Base-by-base conservation (phyloP, 1,284 basidiomycete species). In the Sporisorium iseilematis-ciliati region DNA sequence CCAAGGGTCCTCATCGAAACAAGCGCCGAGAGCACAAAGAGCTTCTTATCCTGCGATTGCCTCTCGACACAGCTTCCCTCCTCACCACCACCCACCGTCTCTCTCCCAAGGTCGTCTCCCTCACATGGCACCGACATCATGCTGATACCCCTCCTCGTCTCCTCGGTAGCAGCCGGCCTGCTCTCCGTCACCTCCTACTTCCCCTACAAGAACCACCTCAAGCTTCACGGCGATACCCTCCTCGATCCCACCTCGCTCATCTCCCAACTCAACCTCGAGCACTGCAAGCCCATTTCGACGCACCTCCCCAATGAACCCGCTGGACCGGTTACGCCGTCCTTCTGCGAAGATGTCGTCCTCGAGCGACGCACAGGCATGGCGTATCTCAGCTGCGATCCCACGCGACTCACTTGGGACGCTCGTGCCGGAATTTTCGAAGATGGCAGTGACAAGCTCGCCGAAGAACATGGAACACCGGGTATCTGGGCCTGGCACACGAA, bases 401-500 rank as follows among this genome's bases (percentile, higher is more conserved):
- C 70, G 3, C 40, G 77, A 46, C 65, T 76, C 18, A 77, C 70
- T 7, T 76, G 74, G 65, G 78, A 80, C 43, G 77, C 78, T 20
- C 45, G 75, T 4, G 59, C 65, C 0, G 68, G 70, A 12, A 53
- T 72, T 31, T 78, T 57, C 35, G 69, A 78, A 25, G 63, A 78
- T n/a, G 61, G 46, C 23, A 42, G 53, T 26, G 42, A 49, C 29
- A 62, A 58, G 21, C 53, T 67, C 7, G 58, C 63, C 2, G 21
- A 42, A 20, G 53, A 65, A 31, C 40, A 68, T 0, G 75, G 74
- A 12, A 64, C 51, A 6, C 69, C 70, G 8, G 62, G 55, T 18
- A 77, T 80, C 48, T 80, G 78, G 78, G 65, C 73, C 18, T 76
- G 76, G 73, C 76, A 80, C 23, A 75, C 74, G 14, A 59, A 54